Evolutionary conservation across 1,284 basidiomycete species (phyloP), one percentile per base, ranked within the genome.

Genomic region (Wallemia mellicola): DNA sequence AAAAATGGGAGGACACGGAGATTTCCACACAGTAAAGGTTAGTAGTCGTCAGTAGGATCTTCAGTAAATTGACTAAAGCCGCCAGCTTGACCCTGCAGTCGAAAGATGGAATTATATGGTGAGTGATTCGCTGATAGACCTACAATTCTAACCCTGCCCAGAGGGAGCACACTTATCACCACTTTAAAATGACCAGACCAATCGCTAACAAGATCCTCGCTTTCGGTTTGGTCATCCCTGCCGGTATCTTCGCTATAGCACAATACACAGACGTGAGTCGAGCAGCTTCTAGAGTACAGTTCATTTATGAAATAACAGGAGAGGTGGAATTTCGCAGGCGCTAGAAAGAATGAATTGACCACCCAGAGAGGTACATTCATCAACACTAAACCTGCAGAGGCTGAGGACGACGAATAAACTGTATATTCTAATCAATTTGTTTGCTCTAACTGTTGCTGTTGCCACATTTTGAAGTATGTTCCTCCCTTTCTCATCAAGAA

Each of bases 401-500:
- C n/a, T n/a, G 38, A 48, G 38, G 5, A 7, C 3, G 38, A 48
- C 5, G 38, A 48, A n/a, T 48, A 48, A 48, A 11, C 19, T 48
- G 9, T 48, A 11, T 48, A 48, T 48, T 48, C 38, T 5, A 5
- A 17, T 22, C n/a, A 48, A 11, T 17, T n/a, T 15, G 38, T n/a
- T 22, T 48, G 38, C 63, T 70, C 69, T 7, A 69, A 68, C 60
- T 72, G 66, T 68, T 94, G 88, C 64, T 86, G 80, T 58, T 79
- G 71, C 89, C 89, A 95, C 78, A 94, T 83, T 62, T 78, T 76
- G 63, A 78, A 72, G 70, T 94, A 95, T 57, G 91, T 70, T 0
- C 87, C 86, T 22, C 77, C 76, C 14, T 70, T 70, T 48, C 72
- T 76, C 67, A 94, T 72, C 19, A 94, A 73, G 67, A 86, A 79